Evolutionary conservation across 176 grass and related monocot genomes (phyloP).

Genomic region (Carex littledalei): DNA sequence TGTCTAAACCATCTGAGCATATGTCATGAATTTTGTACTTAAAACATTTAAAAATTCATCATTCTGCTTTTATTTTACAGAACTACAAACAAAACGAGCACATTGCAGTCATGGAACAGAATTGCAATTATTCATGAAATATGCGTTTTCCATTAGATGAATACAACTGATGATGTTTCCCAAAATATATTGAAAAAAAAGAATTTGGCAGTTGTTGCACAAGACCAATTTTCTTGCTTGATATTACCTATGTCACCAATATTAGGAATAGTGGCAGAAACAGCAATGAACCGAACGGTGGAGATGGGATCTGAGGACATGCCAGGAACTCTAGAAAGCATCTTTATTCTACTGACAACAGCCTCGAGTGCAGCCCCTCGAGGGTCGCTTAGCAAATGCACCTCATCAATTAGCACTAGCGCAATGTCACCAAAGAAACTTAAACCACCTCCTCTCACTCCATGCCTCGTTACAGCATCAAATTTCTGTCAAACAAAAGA

Average conservation of each 20-base stretch:
- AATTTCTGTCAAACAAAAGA: constrained; percentile 55
- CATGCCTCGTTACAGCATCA: constrained; percentile 78
- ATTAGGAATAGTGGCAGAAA: constrained; percentile 96
- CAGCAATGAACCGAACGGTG: constrained; percentile 74
- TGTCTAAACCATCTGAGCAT: background rate
- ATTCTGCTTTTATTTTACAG: background rate
- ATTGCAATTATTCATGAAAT: background rate
- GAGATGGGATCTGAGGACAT: constrained; percentile 61
- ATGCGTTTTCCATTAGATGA: background rate
- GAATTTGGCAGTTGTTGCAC: background rate
- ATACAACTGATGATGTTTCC: background rate
- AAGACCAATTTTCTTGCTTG: background rate
- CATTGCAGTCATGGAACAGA: background rate
- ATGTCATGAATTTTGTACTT: background rate
- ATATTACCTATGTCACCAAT: constrained; percentile 71
- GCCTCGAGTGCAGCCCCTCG: constrained; percentile 94
- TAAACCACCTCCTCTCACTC: constrained; percentile 62
- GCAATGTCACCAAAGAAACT: constrained; percentile 95
- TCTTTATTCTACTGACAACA: constrained; percentile 88
- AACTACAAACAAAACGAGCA: background rate
- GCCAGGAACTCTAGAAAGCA: constrained; percentile 59
- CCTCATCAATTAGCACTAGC: constrained; percentile 85
- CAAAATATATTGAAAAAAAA: background rate
- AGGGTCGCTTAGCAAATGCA: constrained; percentile 87
- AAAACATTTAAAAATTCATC: background rate